A percentile compares a stretch with the other conserved stretches of the same genome.
phyloP scores from a whole-genome alignment of 768 basidiomycete species.

The Boletus tylopilopsis region DNA sequence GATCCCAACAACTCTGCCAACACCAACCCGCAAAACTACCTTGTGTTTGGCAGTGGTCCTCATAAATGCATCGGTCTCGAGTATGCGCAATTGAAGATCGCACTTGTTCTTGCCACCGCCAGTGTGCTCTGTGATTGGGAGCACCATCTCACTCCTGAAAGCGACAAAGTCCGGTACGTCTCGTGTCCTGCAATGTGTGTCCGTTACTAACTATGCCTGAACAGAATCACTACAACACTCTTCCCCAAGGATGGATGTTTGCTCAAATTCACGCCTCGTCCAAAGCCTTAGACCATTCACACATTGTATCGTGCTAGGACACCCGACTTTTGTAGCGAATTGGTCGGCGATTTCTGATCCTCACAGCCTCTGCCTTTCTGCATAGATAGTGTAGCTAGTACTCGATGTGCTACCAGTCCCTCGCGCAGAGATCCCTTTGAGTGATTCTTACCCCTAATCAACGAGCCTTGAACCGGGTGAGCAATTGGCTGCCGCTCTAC shows the following conservation, averaged over 20 bases:
- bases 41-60: constrained; percentile 92
- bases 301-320: not conserved
- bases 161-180: constrained; percentile 78
- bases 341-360: too few relatives aligned
- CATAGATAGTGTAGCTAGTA: too few relatives aligned
- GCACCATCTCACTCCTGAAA: constrained; percentile 76
- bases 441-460: too few relatives aligned
- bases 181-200: not conserved
- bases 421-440: too few relatives aligned
- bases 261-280: constrained; percentile 70
- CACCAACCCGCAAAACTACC: constrained; percentile 87
- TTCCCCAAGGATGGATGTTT: constrained; percentile 94
- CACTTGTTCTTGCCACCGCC: constrained; percentile 82
- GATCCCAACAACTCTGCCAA: constrained; percentile 76
- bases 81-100: constrained; percentile 91
- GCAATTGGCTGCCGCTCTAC: too few relatives aligned
- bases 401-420: too few relatives aligned
- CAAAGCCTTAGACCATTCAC: constrained; percentile 17
- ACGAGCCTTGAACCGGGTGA: too few relatives aligned
- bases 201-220: not conserved
- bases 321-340: too few relatives aligned
- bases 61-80: constrained; percentile 91
- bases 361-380: too few relatives aligned
- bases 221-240: constrained; percentile 86
- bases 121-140: constrained; percentile 79